Base-by-base conservation (phyloP, 768 basidiomycete species). In the Collybiopsis confluens region DNA sequence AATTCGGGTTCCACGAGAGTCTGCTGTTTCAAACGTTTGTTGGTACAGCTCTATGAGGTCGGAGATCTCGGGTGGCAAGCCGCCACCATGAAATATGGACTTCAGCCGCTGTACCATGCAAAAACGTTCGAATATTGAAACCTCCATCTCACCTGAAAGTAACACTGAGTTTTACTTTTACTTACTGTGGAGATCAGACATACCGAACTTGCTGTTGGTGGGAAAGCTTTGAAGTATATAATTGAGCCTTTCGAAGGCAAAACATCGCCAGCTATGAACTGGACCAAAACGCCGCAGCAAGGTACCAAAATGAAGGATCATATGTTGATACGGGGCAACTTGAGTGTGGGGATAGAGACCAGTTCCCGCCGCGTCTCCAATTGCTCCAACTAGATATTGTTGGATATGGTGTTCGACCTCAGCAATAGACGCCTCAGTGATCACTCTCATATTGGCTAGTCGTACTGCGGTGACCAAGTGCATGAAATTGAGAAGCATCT, bases 311-410 rank as follows among this genome's bases (percentile, higher is more conserved):
- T 78, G 76, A 16, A 79, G 57, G 1, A 71, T 54, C 3, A 73
- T 45, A 55, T 78, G 78, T 6, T 77, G 73, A 40, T 74, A 72
- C 0, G 71, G 67, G 1, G 55, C 56, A 16, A 76, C 51, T 1
- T 44, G 41, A 4, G 57, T 54, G 10, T 61, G 60, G 0, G 65
- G 67, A 54, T 64, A 78, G 0, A 77, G 62, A 0, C 56, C 44
- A 1, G 9, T 26, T 26, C 7, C 3, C 4, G 7, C 6, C n/a
- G 24, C 24, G 4, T n/a, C 11, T 26, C 44, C 45, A 15, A 57
- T 48, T 3, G 76, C 23, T 1, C 57, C 60, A 0, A 28, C 27
- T 1, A 77, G 63, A 56, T 78, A 77, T 3, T 21, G 33, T 0
- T 48, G 35, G 48, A 74, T 72, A 24, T 68, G 59, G 2, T 40